These are phyloP conservation scores for Thelephora ganbajun DNA, from an alignment of 768 basidiomycete genomes.

Conservation along the genomic window DNA sequence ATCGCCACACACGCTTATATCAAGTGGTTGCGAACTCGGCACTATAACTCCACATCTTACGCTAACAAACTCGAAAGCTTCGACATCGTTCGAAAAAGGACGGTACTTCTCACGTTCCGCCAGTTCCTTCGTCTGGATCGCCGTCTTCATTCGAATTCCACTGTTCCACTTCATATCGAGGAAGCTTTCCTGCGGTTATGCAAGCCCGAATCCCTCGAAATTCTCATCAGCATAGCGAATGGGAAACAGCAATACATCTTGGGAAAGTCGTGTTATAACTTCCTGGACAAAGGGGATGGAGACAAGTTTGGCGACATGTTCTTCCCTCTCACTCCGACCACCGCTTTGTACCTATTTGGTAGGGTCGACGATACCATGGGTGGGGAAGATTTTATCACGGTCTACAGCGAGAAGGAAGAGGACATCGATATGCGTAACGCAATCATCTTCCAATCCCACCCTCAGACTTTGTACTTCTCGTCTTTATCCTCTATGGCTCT, in stretches of 20 bases:
- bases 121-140: slow-evolving; percentile 14
- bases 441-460: slow-evolving; percentile 41
- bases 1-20: background rate
- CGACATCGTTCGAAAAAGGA: background rate
- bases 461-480: slow-evolving; percentile 34
- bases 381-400: slow-evolving; percentile 20
- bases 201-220: slow-evolving; percentile 23
- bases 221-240: slow-evolving; percentile 38
- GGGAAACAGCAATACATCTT: slow-evolving; percentile 45
- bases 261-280: slow-evolving; percentile 38
- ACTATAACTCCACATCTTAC: background rate
- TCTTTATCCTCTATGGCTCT: slow-evolving; percentile 36
- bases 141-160: background rate
- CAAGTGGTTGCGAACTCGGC: background rate
- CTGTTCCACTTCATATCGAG: slow-evolving; percentile 13
- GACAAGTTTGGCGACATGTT: slow-evolving; percentile 27
- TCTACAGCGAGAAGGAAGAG: slow-evolving; percentile 34
- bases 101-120: slow-evolving; percentile 13
- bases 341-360: slow-evolving; percentile 36
- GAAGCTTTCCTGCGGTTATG: slow-evolving; percentile 29
- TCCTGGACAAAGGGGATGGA: slow-evolving; percentile 34
- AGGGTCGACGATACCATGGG: slow-evolving; percentile 5
- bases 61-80: background rate
- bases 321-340: slow-evolving; percentile 40
- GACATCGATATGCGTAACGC: slow-evolving; percentile 52